Conservation (phyloP, 768 basidiomycete species). For the Asterophora parasitica region DNA sequence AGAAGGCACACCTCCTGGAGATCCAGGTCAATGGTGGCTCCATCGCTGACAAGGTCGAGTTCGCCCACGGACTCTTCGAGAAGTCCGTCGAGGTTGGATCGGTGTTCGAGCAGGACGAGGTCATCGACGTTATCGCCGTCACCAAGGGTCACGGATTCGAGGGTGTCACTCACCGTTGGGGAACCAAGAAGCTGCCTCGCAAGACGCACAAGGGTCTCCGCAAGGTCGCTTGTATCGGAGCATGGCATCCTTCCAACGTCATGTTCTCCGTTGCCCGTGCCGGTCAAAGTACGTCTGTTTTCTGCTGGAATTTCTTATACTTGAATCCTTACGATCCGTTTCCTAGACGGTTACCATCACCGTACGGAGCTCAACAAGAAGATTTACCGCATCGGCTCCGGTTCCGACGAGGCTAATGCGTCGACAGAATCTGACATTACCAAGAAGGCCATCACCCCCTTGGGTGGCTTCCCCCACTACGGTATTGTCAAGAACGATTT, state of each 20-base stretch:
- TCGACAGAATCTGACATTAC: constrained; percentile 94
- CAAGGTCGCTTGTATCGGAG: constrained; percentile 98
- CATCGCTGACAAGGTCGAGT: constrained; percentile 96
- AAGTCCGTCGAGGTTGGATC: constrained; percentile 83
- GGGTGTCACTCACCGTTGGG: constrained; percentile 99
- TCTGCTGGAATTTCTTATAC: background rate
- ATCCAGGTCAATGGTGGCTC: constrained; percentile 99
- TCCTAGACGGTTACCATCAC: constrained; percentile 89
- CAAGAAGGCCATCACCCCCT: constrained; percentile 89
- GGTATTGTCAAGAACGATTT: constrained; percentile 99
- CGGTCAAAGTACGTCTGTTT: constrained; percentile 81
- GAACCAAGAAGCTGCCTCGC: constrained; percentile 95
- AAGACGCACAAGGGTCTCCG: constrained; percentile 99
- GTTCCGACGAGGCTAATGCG: constrained; percentile 73
- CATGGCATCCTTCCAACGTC: constrained; percentile 98
- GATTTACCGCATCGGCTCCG: constrained; percentile 91
- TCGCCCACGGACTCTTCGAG: constrained; percentile 90
- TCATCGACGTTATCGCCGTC: constrained; percentile 94
- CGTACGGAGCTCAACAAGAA: constrained; percentile 99
- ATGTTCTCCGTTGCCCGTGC: constrained; percentile 99
- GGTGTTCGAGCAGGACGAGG: constrained; percentile 96
- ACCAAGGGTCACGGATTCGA: constrained; percentile 99
- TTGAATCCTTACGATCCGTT: constrained; percentile 2
- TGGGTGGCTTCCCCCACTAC: constrained; percentile 99
- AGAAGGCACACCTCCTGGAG: constrained; percentile 99